Base-by-base conservation (phyloP, 2,329 filamentous ascomycete species). In the Alternaria triticimaculans region DNA sequence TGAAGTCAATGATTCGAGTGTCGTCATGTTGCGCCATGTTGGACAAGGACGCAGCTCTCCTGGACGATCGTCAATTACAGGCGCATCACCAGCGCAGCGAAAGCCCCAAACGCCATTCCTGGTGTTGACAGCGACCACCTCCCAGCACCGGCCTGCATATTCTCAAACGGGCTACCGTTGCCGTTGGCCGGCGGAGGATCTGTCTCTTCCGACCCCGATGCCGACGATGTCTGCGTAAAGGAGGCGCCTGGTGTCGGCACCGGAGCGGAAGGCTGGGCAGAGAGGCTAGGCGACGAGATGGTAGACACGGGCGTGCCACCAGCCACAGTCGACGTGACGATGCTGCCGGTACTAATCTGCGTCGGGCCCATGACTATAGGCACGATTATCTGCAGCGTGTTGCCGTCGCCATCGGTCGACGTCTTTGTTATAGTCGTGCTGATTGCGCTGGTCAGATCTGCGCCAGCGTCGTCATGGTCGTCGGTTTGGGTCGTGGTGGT, bases 161-260 rank as follows among this genome's bases (percentile, higher is more conserved):
- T 73, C 30, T 71, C 70, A 51, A 76, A 76, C 6, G 71, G 72
- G 43, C 72, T 76, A 18, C 72, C 74, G 30, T 72, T 70, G 53
- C 64, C 67, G 33, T 68, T 69, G 15, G 60, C 53, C 15, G 37
- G 37, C 37, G 68, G 61, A 18, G 45, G 37, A 18, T 54, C 33
- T 23, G 68, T 46, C 55, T 65, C 58, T 50, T 65, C 44, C 28
- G 69, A 57, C 20, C 30, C 51, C 48, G 58, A 51, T n/a, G 62
- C 45, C 8, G 65, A 21, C 6, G 63, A 41, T 41, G 37, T 41
- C 37, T 41, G 37, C n/a, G 37, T 41, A 18, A 41, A 60, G 7
- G 64, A 54, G 11, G 67, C 55, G 26, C 55, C 28, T 46, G 54
- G 56, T 26, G 41, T 56, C 28, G 55, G 60, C 7, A 56, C 44